A percentile compares a stretch with the other conserved stretches of the same genome.
Evolutionary conservation across 106 monocot genomes (phyloP).

Genomic region (Phalaenopsis equestris): DNA sequence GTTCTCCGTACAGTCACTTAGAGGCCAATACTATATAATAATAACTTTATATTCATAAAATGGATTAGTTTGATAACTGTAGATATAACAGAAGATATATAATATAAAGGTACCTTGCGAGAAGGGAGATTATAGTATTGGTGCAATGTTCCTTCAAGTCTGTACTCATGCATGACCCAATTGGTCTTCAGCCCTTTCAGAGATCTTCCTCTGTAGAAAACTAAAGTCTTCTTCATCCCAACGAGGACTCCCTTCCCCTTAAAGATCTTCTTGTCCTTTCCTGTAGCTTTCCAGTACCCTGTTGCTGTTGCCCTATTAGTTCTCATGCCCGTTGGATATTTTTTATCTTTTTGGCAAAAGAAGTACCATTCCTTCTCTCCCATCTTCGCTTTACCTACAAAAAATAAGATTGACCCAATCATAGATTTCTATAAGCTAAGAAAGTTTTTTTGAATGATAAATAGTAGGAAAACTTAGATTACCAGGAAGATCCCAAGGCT

Average conservation of each 20-base stretch:
- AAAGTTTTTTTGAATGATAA: no score
- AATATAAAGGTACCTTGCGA: not conserved
- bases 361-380: slow-evolving; percentile 88
- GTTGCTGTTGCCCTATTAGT: slow-evolving; percentile 67
- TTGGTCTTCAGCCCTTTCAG: slow-evolving; percentile 55
- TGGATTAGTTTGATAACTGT: not conserved
- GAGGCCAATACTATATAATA: no score
- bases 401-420: no score
- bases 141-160: slow-evolving; percentile 31
- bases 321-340: slow-evolving; percentile 71
- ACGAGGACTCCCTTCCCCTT: slow-evolving; percentile 23
- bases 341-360: slow-evolving; percentile 57
- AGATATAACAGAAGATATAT: not conserved
- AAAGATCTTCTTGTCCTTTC: slow-evolving; percentile 70
- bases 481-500: slow-evolving; percentile 56
- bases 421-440: no score
- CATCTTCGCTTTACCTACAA: slow-evolving; percentile 52
- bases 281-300: slow-evolving; percentile 90
- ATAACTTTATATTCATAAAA: no score
- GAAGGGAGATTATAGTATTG: not conserved
- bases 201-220: slow-evolving; percentile 71
- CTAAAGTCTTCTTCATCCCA: slow-evolving; percentile 83
- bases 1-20: no score
- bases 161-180: slow-evolving; percentile 81
- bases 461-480: not conserved